Base-by-base conservation (phyloP, 2,329 filamentous ascomycete genomes). In the Ophiostoma ips region DNA sequence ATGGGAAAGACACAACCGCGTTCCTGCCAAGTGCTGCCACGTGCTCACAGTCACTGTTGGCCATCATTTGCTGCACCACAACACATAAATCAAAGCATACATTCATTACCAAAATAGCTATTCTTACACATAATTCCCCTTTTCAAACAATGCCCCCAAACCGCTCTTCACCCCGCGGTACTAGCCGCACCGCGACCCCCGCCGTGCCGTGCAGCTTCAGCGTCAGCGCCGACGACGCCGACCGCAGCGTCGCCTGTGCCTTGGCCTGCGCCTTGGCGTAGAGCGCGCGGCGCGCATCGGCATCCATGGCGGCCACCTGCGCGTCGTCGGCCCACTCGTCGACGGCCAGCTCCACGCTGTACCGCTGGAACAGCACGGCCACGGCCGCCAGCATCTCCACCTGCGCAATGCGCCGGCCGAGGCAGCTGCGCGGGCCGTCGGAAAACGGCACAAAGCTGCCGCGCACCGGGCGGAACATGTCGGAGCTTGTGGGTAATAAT, bases 281-380 rank as follows among this genome's bases (percentile, higher is more conserved):
- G 15, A 84, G 56, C 47, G 62, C 65, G 37, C 66, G 66, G 61
- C 70, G 72, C 58, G 71, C 64, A 28, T 64, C 62, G 7, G 55
- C 54, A 24, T 60, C 61, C 76, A 80, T 79, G 40, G 52, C 56
- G 9, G 63, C 68, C 3, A 81, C 70, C 60, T 81, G 71, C 30
- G 71, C 70, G 54, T 76, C 73, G 28, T 68, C 33, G 70, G 49
- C 53, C 68, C 71, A 78, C 52, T 75, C 71, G 50, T 79, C 75
- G 9, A 86, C 79, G 2, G 78, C 82, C 51, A 88, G 69, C 67
- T 89, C 84, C 5, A 88, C 68, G 59, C 76, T 83, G 60, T 83
- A 78, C 43, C 72, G 58, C 55, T 73, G 71, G 56, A 77, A 76
- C 13, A 79, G 57, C 13, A 76, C 71, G 2, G 75, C 72, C 50